phyloP scores from a whole-genome alignment of 805 yeast genomes.

The Saccharomycopsis sp. region DNA sequence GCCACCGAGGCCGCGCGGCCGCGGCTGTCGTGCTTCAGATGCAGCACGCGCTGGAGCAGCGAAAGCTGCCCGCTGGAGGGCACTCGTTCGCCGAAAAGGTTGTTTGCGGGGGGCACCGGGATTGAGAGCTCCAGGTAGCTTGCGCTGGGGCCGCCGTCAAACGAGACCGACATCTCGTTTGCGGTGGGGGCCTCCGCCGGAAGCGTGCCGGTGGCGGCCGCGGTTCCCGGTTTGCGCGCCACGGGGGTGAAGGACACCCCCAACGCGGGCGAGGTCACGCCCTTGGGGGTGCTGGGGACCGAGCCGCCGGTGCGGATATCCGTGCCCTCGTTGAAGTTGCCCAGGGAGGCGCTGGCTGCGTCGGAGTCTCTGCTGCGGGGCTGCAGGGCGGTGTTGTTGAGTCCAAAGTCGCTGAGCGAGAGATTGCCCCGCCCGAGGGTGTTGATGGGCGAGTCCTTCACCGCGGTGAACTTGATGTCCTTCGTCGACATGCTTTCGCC shows the following conservation, averaged over 20 bases:
- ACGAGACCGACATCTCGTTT: not conserved
- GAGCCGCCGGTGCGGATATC: not conserved
- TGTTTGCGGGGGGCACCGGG: not conserved
- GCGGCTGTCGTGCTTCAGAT: not conserved
- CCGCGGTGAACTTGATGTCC: not conserved
- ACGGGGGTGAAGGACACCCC: not conserved
- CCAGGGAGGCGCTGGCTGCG: not conserved
- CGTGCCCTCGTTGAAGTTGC: not conserved
- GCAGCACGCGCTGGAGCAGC: not conserved
- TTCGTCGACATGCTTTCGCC: not conserved
- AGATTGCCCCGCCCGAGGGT: slow-evolving; percentile 18
- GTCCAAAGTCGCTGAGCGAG: slow-evolving; percentile 16
- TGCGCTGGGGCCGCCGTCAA: not conserved
- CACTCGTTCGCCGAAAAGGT: not conserved
- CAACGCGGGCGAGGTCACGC: not conserved
- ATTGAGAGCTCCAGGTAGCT: not conserved
- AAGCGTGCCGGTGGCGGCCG: too few species aligned
- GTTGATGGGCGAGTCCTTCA: not conserved
- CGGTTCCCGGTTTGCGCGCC: not conserved
- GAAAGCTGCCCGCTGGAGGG: not conserved
- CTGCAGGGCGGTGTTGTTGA: not conserved
- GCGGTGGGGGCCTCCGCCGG: too few species aligned
- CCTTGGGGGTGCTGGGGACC: not conserved
- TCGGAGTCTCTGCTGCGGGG: not conserved
- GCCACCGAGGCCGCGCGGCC: too few species aligned